phyloP scores from a whole-genome alignment of 352 stramenopile genomes.

The Lagenidium giganteum region DNA sequence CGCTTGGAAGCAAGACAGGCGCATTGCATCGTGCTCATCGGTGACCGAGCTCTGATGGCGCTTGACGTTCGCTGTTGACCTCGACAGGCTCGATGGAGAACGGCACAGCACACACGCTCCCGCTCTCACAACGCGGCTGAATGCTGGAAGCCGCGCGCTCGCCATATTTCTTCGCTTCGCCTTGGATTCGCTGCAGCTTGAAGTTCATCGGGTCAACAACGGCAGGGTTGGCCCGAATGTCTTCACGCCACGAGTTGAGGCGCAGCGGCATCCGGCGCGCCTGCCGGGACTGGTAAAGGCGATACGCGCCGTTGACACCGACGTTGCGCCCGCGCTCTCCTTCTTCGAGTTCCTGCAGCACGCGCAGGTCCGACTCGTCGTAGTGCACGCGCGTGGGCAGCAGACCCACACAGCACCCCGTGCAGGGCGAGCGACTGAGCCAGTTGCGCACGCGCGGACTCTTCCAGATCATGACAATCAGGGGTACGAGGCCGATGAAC shows the following conservation, averaged over 20 bases:
- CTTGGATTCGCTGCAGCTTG: slow-evolving; percentile 54
- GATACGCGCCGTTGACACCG: slow-evolving; percentile 52
- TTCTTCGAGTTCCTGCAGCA: slow-evolving; percentile 47
- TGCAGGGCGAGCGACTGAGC: slow-evolving; percentile 25
- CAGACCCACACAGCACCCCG: slow-evolving; percentile 27
- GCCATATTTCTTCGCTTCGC: too few species aligned
- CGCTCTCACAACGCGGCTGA: too few species aligned
- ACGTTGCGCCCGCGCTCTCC: slow-evolving; percentile 23
- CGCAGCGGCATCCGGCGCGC: slow-evolving; percentile 37
- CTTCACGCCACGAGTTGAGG: slow-evolving; percentile 58
- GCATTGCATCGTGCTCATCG: too few species aligned
- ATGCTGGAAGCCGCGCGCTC: too few species aligned
- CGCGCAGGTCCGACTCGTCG: slow-evolving; percentile 47
- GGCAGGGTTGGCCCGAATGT: slow-evolving; percentile 37
- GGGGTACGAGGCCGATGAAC: slow-evolving; percentile 30
- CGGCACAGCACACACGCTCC: too few species aligned
- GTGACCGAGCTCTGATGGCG: too few species aligned
- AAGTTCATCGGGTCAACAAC: slow-evolving; percentile 34
- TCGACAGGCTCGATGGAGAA: too few species aligned
- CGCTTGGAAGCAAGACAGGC: too few species aligned
- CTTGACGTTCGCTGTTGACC: too few species aligned
- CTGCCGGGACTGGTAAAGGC: slow-evolving; percentile 42
- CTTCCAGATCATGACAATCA: slow-evolving; percentile 47
- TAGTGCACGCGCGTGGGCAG: slow-evolving; percentile 34
- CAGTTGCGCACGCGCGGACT: slow-evolving; percentile 24